phyloP scores from a whole-genome alignment of 371 early-diverging fungal species.

The Umbelopsis sp. region DNA sequence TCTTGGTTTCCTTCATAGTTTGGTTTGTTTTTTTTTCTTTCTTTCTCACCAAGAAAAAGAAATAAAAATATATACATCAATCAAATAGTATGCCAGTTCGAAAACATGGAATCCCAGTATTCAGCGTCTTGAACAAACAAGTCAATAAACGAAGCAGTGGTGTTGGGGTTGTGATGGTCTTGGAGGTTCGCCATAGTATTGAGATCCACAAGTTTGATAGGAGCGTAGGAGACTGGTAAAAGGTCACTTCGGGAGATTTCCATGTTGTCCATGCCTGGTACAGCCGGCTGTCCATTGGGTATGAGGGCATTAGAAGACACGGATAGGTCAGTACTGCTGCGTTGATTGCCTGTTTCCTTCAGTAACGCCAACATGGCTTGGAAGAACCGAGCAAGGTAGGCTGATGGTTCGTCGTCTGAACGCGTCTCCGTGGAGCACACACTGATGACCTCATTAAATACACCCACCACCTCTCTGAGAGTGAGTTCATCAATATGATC shows the following conservation, averaged over 20 bases:
- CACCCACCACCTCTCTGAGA: background rate
- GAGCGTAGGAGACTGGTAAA: background rate
- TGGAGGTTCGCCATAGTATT: background rate
- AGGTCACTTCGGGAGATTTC: background rate
- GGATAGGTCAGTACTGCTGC: no score
- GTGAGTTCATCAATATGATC: background rate
- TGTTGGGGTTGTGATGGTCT: background rate
- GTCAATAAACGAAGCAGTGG: background rate
- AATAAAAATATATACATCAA: constrained; percentile 5
- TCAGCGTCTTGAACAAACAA: constrained; percentile 13
- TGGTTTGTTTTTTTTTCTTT: background rate
- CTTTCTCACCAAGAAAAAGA: background rate
- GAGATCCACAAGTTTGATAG: constrained; percentile 1
- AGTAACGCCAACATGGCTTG: constrained; percentile 5
- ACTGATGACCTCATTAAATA: background rate
- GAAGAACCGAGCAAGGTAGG: constrained; percentile 8
- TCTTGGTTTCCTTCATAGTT: background rate
- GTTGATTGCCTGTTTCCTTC: background rate
- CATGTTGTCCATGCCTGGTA: no score
- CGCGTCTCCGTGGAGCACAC: constrained; percentile 1
- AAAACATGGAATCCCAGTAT: constrained; percentile 11
- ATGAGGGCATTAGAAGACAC: background rate
- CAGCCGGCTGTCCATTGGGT: background rate
- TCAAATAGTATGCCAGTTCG: constrained; percentile 14
- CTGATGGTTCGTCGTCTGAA: background rate